A percentile compares a stretch with the other conserved stretches of the same genome.
phyloP scores from a whole-genome alignment of 371 early-diverging fungal genomes.

The Mucor velutinosus region DNA sequence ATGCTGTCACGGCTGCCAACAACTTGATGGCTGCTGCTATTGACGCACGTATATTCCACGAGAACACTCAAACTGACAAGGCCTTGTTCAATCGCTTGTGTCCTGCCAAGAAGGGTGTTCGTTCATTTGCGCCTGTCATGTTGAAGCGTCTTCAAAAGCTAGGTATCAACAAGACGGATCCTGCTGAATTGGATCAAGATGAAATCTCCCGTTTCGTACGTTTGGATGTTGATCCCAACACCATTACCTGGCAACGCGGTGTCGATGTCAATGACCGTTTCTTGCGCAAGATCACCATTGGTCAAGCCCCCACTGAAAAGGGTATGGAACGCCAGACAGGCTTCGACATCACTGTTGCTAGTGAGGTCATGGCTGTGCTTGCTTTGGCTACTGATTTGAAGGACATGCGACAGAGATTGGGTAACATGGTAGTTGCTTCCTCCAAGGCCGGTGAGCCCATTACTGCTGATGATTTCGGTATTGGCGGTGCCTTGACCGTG shows the following conservation, averaged over 20 bases:
- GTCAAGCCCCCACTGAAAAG: constrained; percentile 85
- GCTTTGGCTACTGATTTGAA: constrained; percentile 85
- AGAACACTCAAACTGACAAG: constrained; percentile 85
- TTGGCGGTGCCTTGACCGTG: constrained; percentile 94
- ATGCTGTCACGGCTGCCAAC: constrained; percentile 96
- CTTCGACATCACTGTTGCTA: constrained; percentile 96
- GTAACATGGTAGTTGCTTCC: constrained; percentile 92
- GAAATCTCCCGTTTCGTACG: constrained; percentile 82
- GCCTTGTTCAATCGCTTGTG: constrained; percentile 90
- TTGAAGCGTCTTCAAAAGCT: constrained; percentile 78
- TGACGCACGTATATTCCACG: constrained; percentile 97
- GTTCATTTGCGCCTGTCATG: constrained; percentile 85
- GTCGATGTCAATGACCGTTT: constrained; percentile 96
- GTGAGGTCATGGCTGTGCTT: constrained; percentile 96
- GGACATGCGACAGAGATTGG: constrained; percentile 93
- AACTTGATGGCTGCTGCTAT: constrained; percentile 96
- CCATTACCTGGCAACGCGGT: constrained; percentile 96
- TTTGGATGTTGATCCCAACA: constrained; percentile 89
- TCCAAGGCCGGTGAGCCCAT: constrained; percentile 82
- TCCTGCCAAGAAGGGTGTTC: constrained; percentile 83
- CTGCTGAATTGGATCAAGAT: constrained; percentile 77
- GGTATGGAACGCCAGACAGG: constrained; percentile 88
- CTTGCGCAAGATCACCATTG: constrained; percentile 87
- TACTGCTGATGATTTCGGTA: constrained; percentile 94
- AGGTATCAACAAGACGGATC: constrained; percentile 81